Base-by-base conservation (phyloP, 2,329 filamentous ascomycete genomes). In the Kalaharituber pfeilii region DNA sequence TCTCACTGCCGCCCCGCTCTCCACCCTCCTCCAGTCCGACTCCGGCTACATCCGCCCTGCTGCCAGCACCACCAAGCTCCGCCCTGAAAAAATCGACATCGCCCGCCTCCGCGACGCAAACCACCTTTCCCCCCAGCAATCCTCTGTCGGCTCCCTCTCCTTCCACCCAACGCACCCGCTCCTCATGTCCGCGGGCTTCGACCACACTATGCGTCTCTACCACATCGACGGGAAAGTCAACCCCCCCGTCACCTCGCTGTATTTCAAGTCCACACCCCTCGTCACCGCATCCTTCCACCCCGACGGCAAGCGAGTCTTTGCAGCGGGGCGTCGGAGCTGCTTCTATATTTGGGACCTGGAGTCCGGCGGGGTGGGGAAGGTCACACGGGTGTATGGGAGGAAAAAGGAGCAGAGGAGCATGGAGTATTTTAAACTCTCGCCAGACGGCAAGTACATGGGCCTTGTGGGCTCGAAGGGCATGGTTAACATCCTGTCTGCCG, bases 311-410 rank as follows among this genome's bases (percentile, higher is more conserved):
- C 82, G 82, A 62, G 83, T 98, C 61, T 85, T 94, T 68, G 84
- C 95, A 56, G 84, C 87, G 18, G 88, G 88, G 33, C 82, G 89
- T 30, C 79, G 91, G 50, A 81, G 81, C 59, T 96, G 87, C 72
- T 95, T 96, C 69, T 91, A 96, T 69, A 81, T 83, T 61, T 98
- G 91, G 91, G 82, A 96, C 64, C 75, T 98, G 24, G 73, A 82
- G 44, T 81, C 82, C 0, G 91, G 91, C 44, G 72, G 75, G 11
- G 80, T 98, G 50, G 83, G 89, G 64, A 94, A 94, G 69, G 77
- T 94, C 45, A 80, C 78, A 62, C 75, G 83, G 66, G 72, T 91
- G 56, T 77, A 83, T 65, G 79, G 87, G 59, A 75, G 84, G 53
- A 86, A 94, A 68, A 76, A 84, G 53, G 59, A 60, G 30, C 57